Base-by-base conservation (phyloP, 257 asterid genomes). In the Coffea eugenioides region DNA sequence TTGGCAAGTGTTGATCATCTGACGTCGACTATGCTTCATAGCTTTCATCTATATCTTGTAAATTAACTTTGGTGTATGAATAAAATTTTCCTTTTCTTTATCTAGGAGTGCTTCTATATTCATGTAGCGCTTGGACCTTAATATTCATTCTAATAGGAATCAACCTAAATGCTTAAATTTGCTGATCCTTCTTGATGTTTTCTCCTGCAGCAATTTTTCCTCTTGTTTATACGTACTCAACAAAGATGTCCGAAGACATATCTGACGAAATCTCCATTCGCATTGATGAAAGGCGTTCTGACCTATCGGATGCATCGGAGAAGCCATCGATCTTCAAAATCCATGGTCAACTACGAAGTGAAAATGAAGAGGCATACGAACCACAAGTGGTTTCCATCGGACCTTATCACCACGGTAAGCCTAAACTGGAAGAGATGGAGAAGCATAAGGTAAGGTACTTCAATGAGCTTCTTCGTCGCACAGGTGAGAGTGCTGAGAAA, bases 371-470 rank as follows among this genome's bases (percentile, higher is more conserved):
- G 31, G 56, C 65, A 12, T 90, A 84, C 9, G 86, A 81, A 54
- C 94, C 88, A 31, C 66, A 77, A 27, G 14, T 83, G 34, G n/a
- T 88, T 48, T 83, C 92, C 0, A 80, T 88, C 0, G 90, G 93
- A 27, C 91, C 91, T 16, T 71, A 81, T 43, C 89, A 90, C 82
- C 88, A 67, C 16, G 77, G 80, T 27, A 82, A 69, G 68, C 43
- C 18, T 15, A 70, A 86, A 10, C 77, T 86, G 6, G 71, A 70
- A 75, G 61, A 73, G 21, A 80, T 90, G 87, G 82, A 86, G 78
- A 82, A 74, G 25, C 85, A 81, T 46, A 88, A 88, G 54, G 8
- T 81, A 41, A 78, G 73, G 76, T 85, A 85, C 79, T 79, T 90
- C 2, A 56, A 75, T 16, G 77, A 71, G 20, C 39, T 86, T 14